Evolutionary conservation across 2,329 filamentous ascomycete genomes (phyloP), one percentile per base, ranked within the genome.

Genomic region (Scorias spongiosa): DNA sequence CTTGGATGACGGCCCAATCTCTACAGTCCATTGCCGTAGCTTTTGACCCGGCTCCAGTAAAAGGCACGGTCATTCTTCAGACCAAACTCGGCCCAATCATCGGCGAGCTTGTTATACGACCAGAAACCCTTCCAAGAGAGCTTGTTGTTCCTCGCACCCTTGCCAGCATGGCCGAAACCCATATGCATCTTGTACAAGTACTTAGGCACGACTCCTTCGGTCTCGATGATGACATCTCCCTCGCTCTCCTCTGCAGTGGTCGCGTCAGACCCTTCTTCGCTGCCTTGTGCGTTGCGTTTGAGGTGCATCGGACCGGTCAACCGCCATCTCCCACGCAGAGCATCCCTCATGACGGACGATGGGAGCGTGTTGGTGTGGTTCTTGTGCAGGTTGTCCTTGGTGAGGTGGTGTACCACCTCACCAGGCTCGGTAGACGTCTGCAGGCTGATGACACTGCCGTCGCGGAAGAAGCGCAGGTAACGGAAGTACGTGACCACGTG

Each of bases 401-500:
- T 85, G 15, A 98, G 71, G 55, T 89, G 75, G 44, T 87, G 84
- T 0, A 98, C 85, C 10, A 96, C 84, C 14, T 93, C 84, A n/a
- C 73, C 65, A 1, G 91, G 91, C 58, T 94, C 85, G 5, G 75
- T 66, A 0, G 84, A 93, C 0, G 83, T 85, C 30, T 93, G 72
- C 1, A 98, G 72, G 43, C 80, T 85, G 46, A 96, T 79, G 50
- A 75, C 78, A 1, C 82, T 81, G 26, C 91, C 91, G 61, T 96
- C 85, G 18, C 87, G 83, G 66, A 91, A 91, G 67, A 98, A 91
- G 43, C 91, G 84, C 2, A 98, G 75, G 64, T 96, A 98, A 46
- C 91, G 85, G 66, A 93, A 98, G 66, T 96, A 98, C 1, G 91
- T 98, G 41, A 98, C 87, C 46, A 96, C 93, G 60, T 93, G 87